These are phyloP conservation scores for Penicillium sp. DNA, from an alignment of 2,329 filamentous ascomycete genomes.

Conservation along the genomic window DNA sequence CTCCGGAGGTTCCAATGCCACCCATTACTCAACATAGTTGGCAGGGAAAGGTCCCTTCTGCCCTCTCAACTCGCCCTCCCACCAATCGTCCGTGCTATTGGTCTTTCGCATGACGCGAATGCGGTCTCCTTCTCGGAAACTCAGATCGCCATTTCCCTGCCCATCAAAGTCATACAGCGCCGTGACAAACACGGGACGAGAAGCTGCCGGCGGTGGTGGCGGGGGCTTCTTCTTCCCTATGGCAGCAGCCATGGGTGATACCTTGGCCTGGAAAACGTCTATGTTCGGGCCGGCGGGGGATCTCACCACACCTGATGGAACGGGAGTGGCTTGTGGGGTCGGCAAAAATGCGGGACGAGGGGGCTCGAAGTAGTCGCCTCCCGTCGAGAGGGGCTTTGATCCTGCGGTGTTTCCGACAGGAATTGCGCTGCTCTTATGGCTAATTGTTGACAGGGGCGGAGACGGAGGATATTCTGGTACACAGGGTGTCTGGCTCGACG, in stretches of 20 bases:
- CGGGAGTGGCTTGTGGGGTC: slow-evolving; percentile 6
- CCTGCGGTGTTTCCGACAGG: slow-evolving; percentile 18
- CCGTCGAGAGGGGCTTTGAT: slow-evolving; percentile 17
- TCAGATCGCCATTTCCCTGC: slow-evolving; percentile 67
- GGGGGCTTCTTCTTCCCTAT: slow-evolving; percentile 74
- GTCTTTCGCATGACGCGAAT: slow-evolving; percentile 79
- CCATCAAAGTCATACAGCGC: slow-evolving; percentile 75
- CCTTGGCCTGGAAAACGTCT: slow-evolving; percentile 21
- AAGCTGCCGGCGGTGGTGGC: slow-evolving; percentile 63
- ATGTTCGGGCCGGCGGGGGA: slow-evolving; percentile 37
- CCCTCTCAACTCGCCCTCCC: slow-evolving; percentile 74
- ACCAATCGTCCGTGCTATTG: slow-evolving; percentile 80
- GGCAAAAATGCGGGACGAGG: slow-evolving; percentile 10
- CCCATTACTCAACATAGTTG: slow-evolving; percentile 66
- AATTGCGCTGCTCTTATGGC: slow-evolving; percentile 9
- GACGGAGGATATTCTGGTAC: slow-evolving; percentile 19
- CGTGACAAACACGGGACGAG: slow-evolving; percentile 61
- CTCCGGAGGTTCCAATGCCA: neutral
- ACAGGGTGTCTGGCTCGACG: slow-evolving; percentile 28
- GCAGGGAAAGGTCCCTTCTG: slow-evolving; percentile 73
- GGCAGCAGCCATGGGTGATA: slow-evolving; percentile 8
- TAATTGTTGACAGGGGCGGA: neutral
- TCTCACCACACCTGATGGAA: slow-evolving; percentile 11
- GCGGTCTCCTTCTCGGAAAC: slow-evolving; percentile 72
- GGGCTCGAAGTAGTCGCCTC: slow-evolving; percentile 17